Conservation (phyloP, 352 stramenopile species). For the Globisporangium lucens region DNA sequence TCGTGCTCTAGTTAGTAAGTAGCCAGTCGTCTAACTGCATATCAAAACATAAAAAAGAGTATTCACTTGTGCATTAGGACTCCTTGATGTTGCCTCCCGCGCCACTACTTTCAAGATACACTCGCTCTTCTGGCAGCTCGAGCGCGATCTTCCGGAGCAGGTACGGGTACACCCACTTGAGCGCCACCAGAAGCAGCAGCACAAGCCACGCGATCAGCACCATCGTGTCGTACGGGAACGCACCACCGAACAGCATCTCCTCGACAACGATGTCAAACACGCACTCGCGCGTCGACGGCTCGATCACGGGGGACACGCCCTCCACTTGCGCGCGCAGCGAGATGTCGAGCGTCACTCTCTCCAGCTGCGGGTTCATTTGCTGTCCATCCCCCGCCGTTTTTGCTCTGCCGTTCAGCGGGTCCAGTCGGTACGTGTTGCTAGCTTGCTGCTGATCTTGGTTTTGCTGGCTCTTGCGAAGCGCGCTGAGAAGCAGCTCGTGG, state of each 20-base stretch:
- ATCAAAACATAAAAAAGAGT: neutral
- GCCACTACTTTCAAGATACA: neutral
- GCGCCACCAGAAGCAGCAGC: constrained; percentile 32
- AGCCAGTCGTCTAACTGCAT: neutral
- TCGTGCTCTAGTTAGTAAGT: constrained; percentile 19
- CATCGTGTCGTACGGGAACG: constrained; percentile 51
- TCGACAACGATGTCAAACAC: constrained; percentile 77
- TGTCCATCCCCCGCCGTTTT: neutral
- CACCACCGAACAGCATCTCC: constrained; percentile 50
- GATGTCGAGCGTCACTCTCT: constrained; percentile 35
- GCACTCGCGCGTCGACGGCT: constrained; percentile 38
- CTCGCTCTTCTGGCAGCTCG: constrained; percentile 33
- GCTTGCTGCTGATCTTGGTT: constrained; percentile 1
- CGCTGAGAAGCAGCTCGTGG: constrained; percentile 32
- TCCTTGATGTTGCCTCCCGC: constrained; percentile 21
- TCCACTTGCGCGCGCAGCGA: constrained; percentile 46
- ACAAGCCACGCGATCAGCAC: constrained; percentile 56
- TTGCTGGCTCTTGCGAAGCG: constrained; percentile 19
- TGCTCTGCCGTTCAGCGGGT: constrained; percentile 10
- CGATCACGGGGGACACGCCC: constrained; percentile 39
- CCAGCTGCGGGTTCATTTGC: neutral
- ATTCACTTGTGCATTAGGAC: constrained; percentile 17
- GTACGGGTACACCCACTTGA: constrained; percentile 41
- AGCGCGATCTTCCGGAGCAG: constrained; percentile 53
- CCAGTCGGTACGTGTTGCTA: constrained; percentile 26